Conservation (phyloP, 768 basidiomycete species). For the Phallus indusiatus region DNA sequence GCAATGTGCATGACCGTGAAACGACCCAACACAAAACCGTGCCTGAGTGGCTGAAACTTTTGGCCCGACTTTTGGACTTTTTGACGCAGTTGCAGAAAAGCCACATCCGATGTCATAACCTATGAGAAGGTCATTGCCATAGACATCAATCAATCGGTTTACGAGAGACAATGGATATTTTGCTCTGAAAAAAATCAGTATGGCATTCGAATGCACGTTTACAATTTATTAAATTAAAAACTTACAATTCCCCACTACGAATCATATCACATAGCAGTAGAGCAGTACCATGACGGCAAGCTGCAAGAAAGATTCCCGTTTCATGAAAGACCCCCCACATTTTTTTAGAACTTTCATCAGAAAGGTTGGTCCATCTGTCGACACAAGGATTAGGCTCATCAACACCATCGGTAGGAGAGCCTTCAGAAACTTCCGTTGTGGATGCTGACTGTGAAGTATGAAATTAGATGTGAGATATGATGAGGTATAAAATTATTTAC, state of each 20-base stretch:
- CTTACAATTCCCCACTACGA: slow-evolving; percentile 28
- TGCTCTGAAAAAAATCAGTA: slow-evolving; percentile 13
- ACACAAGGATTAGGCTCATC: slow-evolving; percentile 15
- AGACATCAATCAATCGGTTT: slow-evolving; percentile 17
- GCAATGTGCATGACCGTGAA: slow-evolving; percentile 24
- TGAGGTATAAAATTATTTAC: too few relatives aligned
- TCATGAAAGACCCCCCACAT: slow-evolving; percentile 29
- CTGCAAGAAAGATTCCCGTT: slow-evolving; percentile 28
- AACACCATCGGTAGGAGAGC: slow-evolving; percentile 10
- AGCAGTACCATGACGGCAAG: slow-evolving; percentile 26
- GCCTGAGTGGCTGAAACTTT: background rate
- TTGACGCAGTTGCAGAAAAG: slow-evolving; percentile 15
- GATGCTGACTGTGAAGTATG: too few relatives aligned
- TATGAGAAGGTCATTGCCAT: slow-evolving; percentile 8
- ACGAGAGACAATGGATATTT: slow-evolving; percentile 22
- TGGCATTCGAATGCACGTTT: background rate
- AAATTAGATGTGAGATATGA: too few relatives aligned
- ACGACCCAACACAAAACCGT: slow-evolving; percentile 17
- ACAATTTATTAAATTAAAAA: slow-evolving; percentile 2
- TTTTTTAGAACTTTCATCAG: slow-evolving; percentile 20
- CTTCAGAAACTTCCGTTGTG: slow-evolving; percentile 11
- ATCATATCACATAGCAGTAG: slow-evolving; percentile 26
- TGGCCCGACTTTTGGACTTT: slow-evolving; percentile 8
- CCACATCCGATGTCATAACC: slow-evolving; percentile 24
- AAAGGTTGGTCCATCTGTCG: slow-evolving; percentile 24